Base-by-base conservation (phyloP, 2,329 filamentous ascomycete species). In the Cladophialophora yegresii region DNA sequence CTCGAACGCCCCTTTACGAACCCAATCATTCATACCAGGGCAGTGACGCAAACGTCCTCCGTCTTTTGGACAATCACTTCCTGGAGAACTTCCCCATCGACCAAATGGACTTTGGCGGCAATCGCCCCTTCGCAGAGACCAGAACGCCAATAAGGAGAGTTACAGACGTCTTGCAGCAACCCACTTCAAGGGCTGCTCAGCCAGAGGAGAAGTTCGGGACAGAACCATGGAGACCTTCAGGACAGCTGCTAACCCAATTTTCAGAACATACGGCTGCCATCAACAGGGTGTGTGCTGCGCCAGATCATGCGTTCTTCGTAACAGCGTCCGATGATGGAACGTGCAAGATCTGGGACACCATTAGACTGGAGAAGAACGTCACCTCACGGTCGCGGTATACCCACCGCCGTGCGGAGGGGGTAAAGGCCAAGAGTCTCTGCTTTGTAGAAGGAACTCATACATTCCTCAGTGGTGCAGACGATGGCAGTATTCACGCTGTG, bases 381-480 rank as follows among this genome's bases (percentile, higher is more conserved):
- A 89, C 91, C 0, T 90, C 96, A 72, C 87, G 92, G 50, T 92
- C 95, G 30, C 85, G 93, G 23, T 91, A 96, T 73, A 96, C 91
- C 0, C 89, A 97, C 77, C 88, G 84, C 63, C 91, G 97, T 71
- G 84, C 84, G 0, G 78, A 85, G 0, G 89, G 88, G 1, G 84
- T 88, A 0, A 89, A 86, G 64, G 89, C 98, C 2, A 87, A 91
- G 32, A 88, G 91, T 13, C 77, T 99, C 23, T 93, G 91, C 71
- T 98, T 99, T 74, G 86, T 99, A 45, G 93, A 98, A 73, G 90
- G 92, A 70, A 96, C 93, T 0, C 92, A 98, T 75, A 93, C 91
- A 23, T 98, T 99, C 74, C 84, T 96, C 66, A 96, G 91, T 73
- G 95, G 91, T 58, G 93, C 91, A 4, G 92, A 86, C 54, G 93